Percentiles rank a stretch among this genome's conserved stretches.
Evolutionary conservation across 495 filamentous ascomycete genomes (phyloP).

Genomic region (Lasiosphaeriaceae sp.): DNA sequence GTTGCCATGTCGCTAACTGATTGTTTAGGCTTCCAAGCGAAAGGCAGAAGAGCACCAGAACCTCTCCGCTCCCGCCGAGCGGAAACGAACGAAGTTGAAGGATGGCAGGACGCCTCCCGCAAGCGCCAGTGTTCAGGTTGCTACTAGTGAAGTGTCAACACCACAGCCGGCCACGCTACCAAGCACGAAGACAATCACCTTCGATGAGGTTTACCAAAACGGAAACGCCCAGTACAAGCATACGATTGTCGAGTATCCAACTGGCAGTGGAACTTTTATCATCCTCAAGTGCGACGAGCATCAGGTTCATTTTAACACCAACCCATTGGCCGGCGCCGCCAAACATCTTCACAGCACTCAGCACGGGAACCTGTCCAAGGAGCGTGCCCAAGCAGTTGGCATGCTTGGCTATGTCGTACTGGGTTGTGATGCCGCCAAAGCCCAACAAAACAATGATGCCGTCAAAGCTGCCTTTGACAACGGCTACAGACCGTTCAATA

Average conservation of each 20-base stretch:
- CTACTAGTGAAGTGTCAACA: too few relatives aligned
- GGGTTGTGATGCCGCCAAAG: conserved; percentile 26
- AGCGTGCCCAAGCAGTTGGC: conserved; percentile 25
- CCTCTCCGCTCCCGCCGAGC: not conserved
- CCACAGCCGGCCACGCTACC: too few relatives aligned
- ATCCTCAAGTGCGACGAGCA: conserved; percentile 45
- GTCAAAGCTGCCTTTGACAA: conserved; percentile 23
- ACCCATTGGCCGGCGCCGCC: conserved; percentile 37
- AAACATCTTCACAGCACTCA: conserved; percentile 36
- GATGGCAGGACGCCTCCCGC: not conserved
- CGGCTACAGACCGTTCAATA: conserved; percentile 31
- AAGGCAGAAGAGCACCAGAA: not conserved
- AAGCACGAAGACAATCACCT: conserved; percentile 32
- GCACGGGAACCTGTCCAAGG: conserved; percentile 34
- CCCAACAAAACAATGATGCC: conserved; percentile 30
- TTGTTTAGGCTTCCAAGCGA: too few relatives aligned
- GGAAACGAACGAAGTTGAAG: not conserved
- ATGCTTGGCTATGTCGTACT: conserved; percentile 34
- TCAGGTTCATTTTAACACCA: conserved; percentile 35
- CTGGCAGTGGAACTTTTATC: conserved; percentile 25
- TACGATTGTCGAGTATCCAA: conserved; percentile 38
- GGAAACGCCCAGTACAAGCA: conserved; percentile 36
- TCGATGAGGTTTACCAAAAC: conserved; percentile 37
- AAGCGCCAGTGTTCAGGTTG: too few relatives aligned
- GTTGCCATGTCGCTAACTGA: too few relatives aligned